Percentiles rank a stretch among this genome's conserved stretches.
Evolutionary conservation across 106 monocot species (phyloP).

Genomic region (Dioscorea dumetorum): DNA sequence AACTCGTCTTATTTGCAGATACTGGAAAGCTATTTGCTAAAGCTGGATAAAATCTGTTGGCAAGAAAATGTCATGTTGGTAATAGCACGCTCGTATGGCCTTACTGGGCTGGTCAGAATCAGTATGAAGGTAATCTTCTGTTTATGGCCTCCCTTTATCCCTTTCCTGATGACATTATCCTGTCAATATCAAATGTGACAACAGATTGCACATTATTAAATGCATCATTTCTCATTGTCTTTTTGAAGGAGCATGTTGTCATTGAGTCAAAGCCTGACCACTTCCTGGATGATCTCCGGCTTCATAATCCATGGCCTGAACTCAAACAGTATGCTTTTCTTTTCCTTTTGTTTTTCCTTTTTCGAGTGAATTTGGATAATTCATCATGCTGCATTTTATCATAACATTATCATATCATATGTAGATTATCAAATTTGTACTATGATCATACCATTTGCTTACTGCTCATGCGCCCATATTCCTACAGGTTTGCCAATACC

Average conservation of each 20-base stretch:
- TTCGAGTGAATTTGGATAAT: neutral
- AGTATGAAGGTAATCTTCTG: slow-evolving; percentile 68
- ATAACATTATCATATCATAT: no score
- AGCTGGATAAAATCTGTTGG: slow-evolving; percentile 93
- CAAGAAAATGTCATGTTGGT: slow-evolving; percentile 72
- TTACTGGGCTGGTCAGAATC: slow-evolving; percentile 83
- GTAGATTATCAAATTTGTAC: no score
- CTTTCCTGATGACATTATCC: no score
- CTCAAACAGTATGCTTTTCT: slow-evolving; percentile 64
- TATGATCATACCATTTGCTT: no score
- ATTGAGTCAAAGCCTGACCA: slow-evolving; percentile 97
- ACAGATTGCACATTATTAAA: no score
- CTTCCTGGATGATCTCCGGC: slow-evolving; percentile 88
- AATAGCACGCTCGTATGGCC: slow-evolving; percentile 90
- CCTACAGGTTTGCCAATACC: slow-evolving; percentile 63
- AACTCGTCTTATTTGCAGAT: slow-evolving; percentile 30
- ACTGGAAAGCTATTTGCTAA: slow-evolving; percentile 62
- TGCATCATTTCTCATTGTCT: neutral
- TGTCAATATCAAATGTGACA: no score
- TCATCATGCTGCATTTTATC: no score
- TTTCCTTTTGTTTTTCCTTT: neutral
- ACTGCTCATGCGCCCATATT: neutral
- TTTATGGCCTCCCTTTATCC: no score
- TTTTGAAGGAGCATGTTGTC: slow-evolving; percentile 68
- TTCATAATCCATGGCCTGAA: slow-evolving; percentile 93